Base-by-base conservation (phyloP, 2,329 filamentous ascomycete genomes). In the Sporothrix brunneoviolacea region DNA sequence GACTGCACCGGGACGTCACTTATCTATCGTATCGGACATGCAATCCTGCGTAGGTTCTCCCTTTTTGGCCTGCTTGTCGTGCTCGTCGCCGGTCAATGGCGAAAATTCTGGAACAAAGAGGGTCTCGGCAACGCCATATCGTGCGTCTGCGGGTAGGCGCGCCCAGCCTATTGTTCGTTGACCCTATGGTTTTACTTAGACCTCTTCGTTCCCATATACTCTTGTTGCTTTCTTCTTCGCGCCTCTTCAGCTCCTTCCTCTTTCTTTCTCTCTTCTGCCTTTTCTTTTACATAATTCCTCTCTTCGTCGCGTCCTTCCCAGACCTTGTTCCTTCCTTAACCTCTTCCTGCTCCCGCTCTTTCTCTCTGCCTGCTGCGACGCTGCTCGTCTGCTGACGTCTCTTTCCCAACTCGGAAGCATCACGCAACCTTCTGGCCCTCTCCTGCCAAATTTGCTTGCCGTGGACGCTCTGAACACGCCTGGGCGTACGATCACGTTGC, bases 101-200 rank as follows among this genome's bases (percentile, higher is more conserved):
- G 18, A 35, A 44, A 48, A 28, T 38, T 50, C 41, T 45, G 35
- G 41, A 41, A 51, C 48, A 51, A 51, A 51, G 48, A 51, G 35
- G 48, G 35, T 28, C 48, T 16, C 39, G 39, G 46, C 9, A 33
- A 33, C 30, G 30, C 30, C 30, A 33, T 33, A 15, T 33, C 30
- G 6, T n/a, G 30, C 12, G 30, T 12, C 12, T 33, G 30, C 30
- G 7, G 12, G 30, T 8, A 38, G 27, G 28, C 46, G 37, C 30
- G 28, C 38, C 30, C 36, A 16, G 15, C 18, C n/a, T 36, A n/a
- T 46, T 28, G 33, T 39, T 47, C 28, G 22, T 48, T n/a, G n/a
- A 22, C 35, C 19, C 9, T 35, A 9, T 8, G 30, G 19, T 27
- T 36, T 41, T 42, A 42, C 38, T 42, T 50, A 38, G 32, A 37